phyloP scores from a whole-genome alignment of 2,329 filamentous ascomycete genomes.

The Didymella lethalis region DNA sequence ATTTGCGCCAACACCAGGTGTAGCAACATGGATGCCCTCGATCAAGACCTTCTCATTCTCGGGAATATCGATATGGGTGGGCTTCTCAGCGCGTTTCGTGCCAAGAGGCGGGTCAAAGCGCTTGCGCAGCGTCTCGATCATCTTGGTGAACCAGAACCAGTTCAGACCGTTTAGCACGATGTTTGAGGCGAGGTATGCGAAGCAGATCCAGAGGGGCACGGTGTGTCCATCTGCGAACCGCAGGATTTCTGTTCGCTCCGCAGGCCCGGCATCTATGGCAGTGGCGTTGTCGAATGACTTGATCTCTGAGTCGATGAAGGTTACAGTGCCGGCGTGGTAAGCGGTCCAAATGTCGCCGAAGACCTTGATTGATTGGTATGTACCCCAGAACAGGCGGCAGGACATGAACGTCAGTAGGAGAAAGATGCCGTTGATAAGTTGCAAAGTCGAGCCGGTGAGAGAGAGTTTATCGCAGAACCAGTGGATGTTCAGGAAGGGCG shows the following conservation, averaged over 20 bases:
- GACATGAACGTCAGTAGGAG: constrained; percentile 78
- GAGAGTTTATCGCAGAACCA: constrained; percentile 91
- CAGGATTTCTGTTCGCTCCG: constrained; percentile 56
- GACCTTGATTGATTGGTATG: constrained; percentile 71
- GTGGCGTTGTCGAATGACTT: constrained; percentile 40
- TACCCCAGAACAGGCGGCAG: constrained; percentile 80
- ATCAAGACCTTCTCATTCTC: constrained; percentile 44
- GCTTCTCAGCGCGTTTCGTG: constrained; percentile 43
- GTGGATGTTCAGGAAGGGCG: constrained; percentile 85
- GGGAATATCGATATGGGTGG: constrained; percentile 23
- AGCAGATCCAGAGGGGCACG: constrained; percentile 74
- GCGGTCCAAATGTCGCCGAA: constrained; percentile 70
- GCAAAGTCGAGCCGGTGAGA: constrained; percentile 76
- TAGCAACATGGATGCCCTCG: constrained; percentile 45
- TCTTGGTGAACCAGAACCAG: constrained; percentile 86
- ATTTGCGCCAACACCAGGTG: constrained; percentile 32
- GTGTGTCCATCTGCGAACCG: constrained; percentile 54
- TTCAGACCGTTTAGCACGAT: constrained; percentile 77
- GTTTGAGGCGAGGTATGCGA: constrained; percentile 74
- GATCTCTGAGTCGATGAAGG: constrained; percentile 39
- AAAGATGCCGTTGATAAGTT: constrained; percentile 79
- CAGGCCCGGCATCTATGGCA: constrained; percentile 23
- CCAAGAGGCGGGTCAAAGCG: constrained; percentile 70
- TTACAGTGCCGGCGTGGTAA: constrained; percentile 37
- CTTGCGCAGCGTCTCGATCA: constrained; percentile 81